Evolutionary conservation across 169 alveolate species (phyloP), one percentile per base, ranked within the genome.

Genomic region (Eimeria brunetti): DNA sequence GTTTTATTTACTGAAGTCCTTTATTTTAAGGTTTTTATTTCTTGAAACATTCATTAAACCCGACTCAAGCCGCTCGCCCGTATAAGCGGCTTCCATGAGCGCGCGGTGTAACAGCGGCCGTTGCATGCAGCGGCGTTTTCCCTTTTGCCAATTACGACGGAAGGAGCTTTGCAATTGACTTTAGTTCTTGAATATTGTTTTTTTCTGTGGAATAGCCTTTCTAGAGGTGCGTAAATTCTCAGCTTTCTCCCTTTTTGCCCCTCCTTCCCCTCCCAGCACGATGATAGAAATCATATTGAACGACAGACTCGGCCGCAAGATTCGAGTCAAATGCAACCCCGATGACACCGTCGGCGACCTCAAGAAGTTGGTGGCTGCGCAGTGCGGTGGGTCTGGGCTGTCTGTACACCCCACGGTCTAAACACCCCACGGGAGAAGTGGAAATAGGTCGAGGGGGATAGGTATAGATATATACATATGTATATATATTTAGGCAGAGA

Each of bases 301-400:
- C 97, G 99, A 99, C 96, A 97, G 99, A 51, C 96, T 99, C 73
- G 99, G 99, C n/a, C 98, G 98, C 94, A 99, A 99, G 96, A 99
- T 99, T 20, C 97, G 99, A 91, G 99, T 99, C 1, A 99, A 99
- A 96, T 99, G 99, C 97, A 98, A 98, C 91, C 99, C 99, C 14
- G 99, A 97, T 91, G 99, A 99, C 96, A 99, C 99, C 62, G 98
- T 99, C 38, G 99, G 99, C 44, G 99, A 98, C 96, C 97, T 99
- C 51, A 99, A 99, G 96, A 98, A 99, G 95, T 97, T 99, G 20
- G 99, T 99, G n/a, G 99, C 99, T 27, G 99, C 99, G 6, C 99
- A 99, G 86, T 99, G 99, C 46, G 99, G 99, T 98, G 53, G 33
- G 97, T 51, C 53, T 36, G 64, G n/a, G n/a, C n/a, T n/a, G n/a